Percentiles rank a stretch among this genome's conserved stretches.
phyloP scores from a whole-genome alignment of 176 grass and related monocot species.

The Bolboschoenus planiculmis region DNA sequence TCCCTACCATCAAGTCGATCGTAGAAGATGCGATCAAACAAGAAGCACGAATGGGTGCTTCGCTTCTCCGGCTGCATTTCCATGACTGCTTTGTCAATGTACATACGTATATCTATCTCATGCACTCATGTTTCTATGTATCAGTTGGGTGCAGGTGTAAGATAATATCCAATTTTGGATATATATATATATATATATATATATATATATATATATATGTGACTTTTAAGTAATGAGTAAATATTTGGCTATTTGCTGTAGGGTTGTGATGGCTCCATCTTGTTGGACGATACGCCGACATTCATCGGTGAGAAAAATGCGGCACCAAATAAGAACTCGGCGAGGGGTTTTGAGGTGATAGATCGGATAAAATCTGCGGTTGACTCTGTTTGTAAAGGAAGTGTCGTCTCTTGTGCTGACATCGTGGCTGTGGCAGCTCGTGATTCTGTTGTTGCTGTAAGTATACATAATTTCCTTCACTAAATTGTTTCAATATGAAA shows the following conservation, averaged over 20 bases:
- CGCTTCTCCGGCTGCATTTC: constrained; percentile 70
- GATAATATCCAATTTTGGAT: background rate
- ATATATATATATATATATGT: background rate
- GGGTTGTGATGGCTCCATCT: constrained; percentile 77
- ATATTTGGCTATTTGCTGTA: constrained; percentile 19
- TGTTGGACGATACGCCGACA: constrained; percentile 67
- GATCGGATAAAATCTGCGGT: constrained; percentile 64
- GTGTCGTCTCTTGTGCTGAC: constrained; percentile 67
- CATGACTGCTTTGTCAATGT: constrained; percentile 87
- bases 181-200: too few species aligned
- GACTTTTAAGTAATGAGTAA: background rate
- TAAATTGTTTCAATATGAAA: background rate
- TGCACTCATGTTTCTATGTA: background rate
- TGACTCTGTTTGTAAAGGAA: constrained; percentile 39
- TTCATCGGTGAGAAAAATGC: constrained; percentile 74
- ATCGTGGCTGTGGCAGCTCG: constrained; percentile 49
- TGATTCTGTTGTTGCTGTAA: constrained; percentile 58
- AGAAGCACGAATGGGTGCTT: constrained; percentile 73
- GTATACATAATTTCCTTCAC: constrained; percentile 5
- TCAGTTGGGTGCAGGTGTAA: background rate
- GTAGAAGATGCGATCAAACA: constrained; percentile 40
- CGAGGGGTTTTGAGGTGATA: constrained; percentile 57
- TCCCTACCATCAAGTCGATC: constrained; percentile 41
- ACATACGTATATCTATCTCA: background rate
- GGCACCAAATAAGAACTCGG: constrained; percentile 53